phyloP scores from a whole-genome alignment of 177 flowering plant genomes.

The Telopea speciosissima region DNA sequence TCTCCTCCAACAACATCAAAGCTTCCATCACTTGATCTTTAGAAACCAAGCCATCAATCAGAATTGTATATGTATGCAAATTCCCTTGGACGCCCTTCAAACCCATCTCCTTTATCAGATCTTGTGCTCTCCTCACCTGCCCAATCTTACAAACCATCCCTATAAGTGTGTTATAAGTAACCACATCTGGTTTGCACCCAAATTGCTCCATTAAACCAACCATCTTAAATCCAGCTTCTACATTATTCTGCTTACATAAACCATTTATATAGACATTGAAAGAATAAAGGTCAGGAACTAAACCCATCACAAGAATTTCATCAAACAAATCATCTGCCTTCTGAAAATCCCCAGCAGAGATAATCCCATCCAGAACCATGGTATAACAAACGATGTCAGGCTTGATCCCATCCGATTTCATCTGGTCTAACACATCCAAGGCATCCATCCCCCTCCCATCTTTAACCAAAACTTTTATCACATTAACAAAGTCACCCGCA shows the following conservation, averaged over 20 bases:
- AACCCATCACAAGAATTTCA: slow-evolving; percentile 66
- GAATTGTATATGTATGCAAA: slow-evolving; percentile 32
- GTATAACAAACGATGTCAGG: slow-evolving; percentile 56
- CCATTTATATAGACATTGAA: slow-evolving; percentile 60
- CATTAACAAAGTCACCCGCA: slow-evolving; percentile 33
- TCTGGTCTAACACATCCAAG: slow-evolving; percentile 36
- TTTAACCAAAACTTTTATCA: slow-evolving; percentile 49
- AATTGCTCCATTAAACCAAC: slow-evolving; percentile 46
- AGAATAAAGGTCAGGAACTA: slow-evolving; percentile 57
- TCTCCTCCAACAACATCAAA: slow-evolving; percentile 34
- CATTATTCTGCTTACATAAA: slow-evolving; percentile 44
- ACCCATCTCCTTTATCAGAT: slow-evolving; percentile 38
- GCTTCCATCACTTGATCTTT: slow-evolving; percentile 41
- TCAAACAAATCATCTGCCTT: slow-evolving; percentile 65
- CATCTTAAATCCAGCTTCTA: slow-evolving; percentile 43
- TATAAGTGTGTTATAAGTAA: slow-evolving; percentile 40
- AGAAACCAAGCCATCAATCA: slow-evolving; percentile 39
- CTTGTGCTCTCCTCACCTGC: slow-evolving; percentile 31
- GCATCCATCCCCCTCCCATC: slow-evolving; percentile 40
- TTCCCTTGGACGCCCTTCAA: slow-evolving; percentile 33
- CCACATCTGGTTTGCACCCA: slow-evolving; percentile 53
- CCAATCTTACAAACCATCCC: slow-evolving; percentile 34
- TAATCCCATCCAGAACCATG: slow-evolving; percentile 42
- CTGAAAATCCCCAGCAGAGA: slow-evolving; percentile 30
- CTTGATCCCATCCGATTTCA: slow-evolving; percentile 54